Evolutionary conservation across 257 asterid species (phyloP), one percentile per base, ranked within the genome.

Genomic region (Coffea eugenioides): DNA sequence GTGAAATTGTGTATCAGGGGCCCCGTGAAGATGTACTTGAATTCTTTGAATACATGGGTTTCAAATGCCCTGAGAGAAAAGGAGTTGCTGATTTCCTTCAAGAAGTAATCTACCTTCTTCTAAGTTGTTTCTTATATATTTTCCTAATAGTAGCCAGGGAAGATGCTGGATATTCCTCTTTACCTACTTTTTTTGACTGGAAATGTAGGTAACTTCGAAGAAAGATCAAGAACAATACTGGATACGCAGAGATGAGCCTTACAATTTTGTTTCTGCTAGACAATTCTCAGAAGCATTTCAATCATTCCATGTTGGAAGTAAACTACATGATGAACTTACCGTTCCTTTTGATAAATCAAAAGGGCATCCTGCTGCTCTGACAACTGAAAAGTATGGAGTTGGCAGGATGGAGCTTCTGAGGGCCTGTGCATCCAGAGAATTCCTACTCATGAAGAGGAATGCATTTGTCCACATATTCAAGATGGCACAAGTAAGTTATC

Each of bases 1-100:
- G 98, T 14, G 90, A 90, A 69, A 88, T 94, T 78, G 88, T 91
- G 52, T 94, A 94, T 85, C 98, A 94, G 80, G 98, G 98, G 6
- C 94, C 97, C 27, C 90, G 97, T 52, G 91, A 89, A 75, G 82
- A 69, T 75, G 97, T 92, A 10, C 69, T 89, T 57, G 91, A 84
- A 3, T 94, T 91, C 81, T 92, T 94, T 62, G 87, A 83, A 62
- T 75, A 31, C 43, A 91, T 89, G 95, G 97, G 98, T 41, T 94
- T 94, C 82, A 87, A 78, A 77, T 94, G 98, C 80, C 98, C 98
- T 23, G 73, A 86, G 6, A 89, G 98, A 78, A 92, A 94, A 87
- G 92, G 92, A 76, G 91, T 94, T 68, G 97, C 98, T 14, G 97
- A 94, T 80, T 94, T 94, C 71, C n/a, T 82, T 14, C 85, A 82